These are phyloP conservation scores for Triticum timopheevii DNA, from an alignment of 176 grass and related monocot species.

Conservation along the genomic window DNA sequence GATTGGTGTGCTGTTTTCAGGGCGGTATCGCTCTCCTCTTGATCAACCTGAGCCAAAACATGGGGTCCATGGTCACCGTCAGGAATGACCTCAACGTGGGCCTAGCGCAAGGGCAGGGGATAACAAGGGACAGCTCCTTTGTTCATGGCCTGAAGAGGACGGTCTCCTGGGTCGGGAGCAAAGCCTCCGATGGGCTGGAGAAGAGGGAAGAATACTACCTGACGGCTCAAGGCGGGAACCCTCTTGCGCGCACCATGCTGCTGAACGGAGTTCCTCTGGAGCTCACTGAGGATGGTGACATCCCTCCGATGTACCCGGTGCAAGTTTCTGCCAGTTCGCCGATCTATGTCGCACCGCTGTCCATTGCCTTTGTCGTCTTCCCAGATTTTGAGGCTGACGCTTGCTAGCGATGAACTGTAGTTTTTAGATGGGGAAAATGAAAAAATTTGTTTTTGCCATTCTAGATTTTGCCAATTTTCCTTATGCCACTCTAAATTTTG, in stretches of 20 bases:
- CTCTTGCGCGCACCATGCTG: conserved; percentile 63
- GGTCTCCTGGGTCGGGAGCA: conserved; percentile 83
- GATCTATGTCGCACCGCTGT: conserved; percentile 58
- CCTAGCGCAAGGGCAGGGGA: conserved; percentile 50
- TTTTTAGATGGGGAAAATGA: too few relatives aligned
- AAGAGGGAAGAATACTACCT: conserved; percentile 91
- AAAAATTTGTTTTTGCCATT: too few relatives aligned
- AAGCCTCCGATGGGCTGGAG: conserved; percentile 51
- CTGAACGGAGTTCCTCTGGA: conserved; percentile 78
- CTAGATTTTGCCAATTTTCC: too few relatives aligned
- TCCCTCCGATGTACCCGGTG: conserved; percentile 58
- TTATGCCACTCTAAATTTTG: too few relatives aligned
- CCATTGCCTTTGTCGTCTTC: conserved; percentile 77
- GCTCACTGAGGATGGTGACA: conserved; percentile 62
- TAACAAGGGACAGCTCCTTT: conserved; percentile 48
- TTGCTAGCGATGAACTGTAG: conserved; percentile 35
- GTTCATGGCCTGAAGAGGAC: conserved; percentile 71
- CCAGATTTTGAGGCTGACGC: conserved; percentile 84
- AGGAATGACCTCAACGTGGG: conserved; percentile 70
- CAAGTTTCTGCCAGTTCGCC: conserved; percentile 53
- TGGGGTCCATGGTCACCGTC: conserved; percentile 60
- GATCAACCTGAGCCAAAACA: conserved; percentile 75
- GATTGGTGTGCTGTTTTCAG: conserved; percentile 25
- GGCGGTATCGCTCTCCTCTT: conserved; percentile 70
- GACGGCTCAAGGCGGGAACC: conserved; percentile 47